phyloP scores from a whole-genome alignment of 148 eudicot genomes.

The Hydrangea macrophylla region DNA sequence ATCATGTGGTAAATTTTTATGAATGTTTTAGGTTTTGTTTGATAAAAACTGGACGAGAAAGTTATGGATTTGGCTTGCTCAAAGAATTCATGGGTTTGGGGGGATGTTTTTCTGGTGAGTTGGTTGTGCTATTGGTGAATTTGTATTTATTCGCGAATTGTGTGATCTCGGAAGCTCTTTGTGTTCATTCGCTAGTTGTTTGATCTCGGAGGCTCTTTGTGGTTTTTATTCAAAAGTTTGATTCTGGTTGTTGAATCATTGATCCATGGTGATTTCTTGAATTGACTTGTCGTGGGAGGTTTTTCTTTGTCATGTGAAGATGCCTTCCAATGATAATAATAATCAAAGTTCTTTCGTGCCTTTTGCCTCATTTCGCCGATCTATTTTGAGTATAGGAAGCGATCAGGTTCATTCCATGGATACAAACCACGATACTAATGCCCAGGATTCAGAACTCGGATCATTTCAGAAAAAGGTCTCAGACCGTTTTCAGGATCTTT shows the following conservation, averaged over 20 bases:
- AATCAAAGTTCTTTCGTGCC: conserved; percentile 36
- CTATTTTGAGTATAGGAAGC: conserved; percentile 26
- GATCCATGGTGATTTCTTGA: conserved; percentile 11
- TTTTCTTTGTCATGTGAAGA: conserved; percentile 18
- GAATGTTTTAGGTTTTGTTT: neutral
- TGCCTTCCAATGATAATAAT: conserved; percentile 48
- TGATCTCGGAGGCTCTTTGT: neutral
- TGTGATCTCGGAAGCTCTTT: neutral
- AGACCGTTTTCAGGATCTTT: conserved; percentile 39
- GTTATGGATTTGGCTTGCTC: neutral
- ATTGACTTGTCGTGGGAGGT: conserved; percentile 21
- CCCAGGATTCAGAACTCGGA: conserved; percentile 27
- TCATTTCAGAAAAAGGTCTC: conserved; percentile 37
- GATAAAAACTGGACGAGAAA: neutral
- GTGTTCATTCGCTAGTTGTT: neutral
- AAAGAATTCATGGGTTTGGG: neutral
- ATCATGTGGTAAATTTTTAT: neutral
- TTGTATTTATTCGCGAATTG: neutral
- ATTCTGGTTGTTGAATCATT: neutral
- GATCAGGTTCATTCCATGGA: conserved; percentile 52
- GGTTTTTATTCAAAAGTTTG: neutral
- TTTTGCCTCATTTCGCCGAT: conserved; percentile 47
- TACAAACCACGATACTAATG: conserved; percentile 25
- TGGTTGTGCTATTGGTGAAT: too few relatives aligned
- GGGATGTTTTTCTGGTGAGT: too few relatives aligned